Base-by-base conservation (phyloP, 129 eudicot genomes). In the Chrysanthemum makinoi region DNA sequence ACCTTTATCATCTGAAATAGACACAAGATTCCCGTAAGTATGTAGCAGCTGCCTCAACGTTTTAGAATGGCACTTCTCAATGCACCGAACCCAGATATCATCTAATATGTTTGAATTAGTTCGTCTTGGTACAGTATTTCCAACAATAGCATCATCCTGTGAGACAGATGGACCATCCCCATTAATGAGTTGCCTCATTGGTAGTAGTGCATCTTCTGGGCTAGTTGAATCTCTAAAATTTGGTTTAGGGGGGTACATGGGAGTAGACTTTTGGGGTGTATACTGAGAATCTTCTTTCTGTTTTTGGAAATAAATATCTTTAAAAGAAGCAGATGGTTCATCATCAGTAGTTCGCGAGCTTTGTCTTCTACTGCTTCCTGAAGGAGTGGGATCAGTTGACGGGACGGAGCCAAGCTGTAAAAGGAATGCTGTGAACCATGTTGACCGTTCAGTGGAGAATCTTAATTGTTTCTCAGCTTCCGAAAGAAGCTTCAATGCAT, bases 371-470 rank as follows among this genome's bases (percentile, higher is more conserved):
- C 95, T 84, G 73, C 93, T 85, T 76, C 88, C 93, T 10, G 93
- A 86, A 60, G 84, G 91, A 74, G 97, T 87, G 60, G 79, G 86
- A 30, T 86, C 89, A 9, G 91, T 81, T 20, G 94, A 86, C 64
- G 86, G 79, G 70, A 77, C 78, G 1, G 96, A 86, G 24, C 99
- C 99, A 46, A 94, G 91, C 73, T 90, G 99, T 63, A 94, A 83
- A 12, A 94, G 82, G 59, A 96, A 89, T 55, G 99, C 97, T 56
- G 97, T 94, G 86, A 94, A 94, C 99, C 99, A 94, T 54, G 97
- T 90, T 44, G 97, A 90, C 3, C 91, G 81, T 71, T 94, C 97
- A 75, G 93, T 89, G 9, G 97, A 89, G 70, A 82, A 87, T 80
- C 99, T 94, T 17, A 94, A 59, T 65, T 90, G 99, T 68, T 94